Percentiles rank a stretch among this genome's conserved stretches.
Conservation (phyloP, 768 basidiomycete genomes). For the Lenzites betulinus region DNA sequence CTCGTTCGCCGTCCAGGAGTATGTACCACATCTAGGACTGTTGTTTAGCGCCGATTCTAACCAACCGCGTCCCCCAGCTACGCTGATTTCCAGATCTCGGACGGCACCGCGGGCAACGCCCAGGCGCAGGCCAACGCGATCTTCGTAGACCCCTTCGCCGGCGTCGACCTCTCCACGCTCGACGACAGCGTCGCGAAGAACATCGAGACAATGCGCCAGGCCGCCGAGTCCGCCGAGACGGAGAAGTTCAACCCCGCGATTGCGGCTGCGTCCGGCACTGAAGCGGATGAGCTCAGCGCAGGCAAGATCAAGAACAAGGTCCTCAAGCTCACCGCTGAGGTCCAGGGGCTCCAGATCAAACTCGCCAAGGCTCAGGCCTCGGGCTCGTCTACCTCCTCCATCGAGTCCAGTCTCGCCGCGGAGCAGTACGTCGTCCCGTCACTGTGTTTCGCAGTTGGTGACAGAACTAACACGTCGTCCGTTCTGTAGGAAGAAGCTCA, state of each 20-base stretch:
- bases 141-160: constrained; percentile 38
- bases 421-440: constrained; percentile 31
- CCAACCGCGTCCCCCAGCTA: constrained; percentile 29
- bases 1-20: constrained; percentile 18
- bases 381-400: constrained; percentile 34
- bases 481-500: constrained; percentile 34
- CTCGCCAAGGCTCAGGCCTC: constrained; percentile 39
- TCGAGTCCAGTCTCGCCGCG: constrained; percentile 28
- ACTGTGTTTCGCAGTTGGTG: neutral
- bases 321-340: constrained; percentile 42
- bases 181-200: constrained; percentile 27
- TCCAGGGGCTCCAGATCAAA: constrained; percentile 40
- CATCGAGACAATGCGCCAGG: constrained; percentile 38
- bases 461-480: neutral
- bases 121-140: constrained; percentile 39
- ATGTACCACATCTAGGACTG: neutral
- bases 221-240: constrained; percentile 41
- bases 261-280: constrained; percentile 35
- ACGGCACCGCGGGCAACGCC: constrained; percentile 39
- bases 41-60: neutral
- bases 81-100: constrained; percentile 42
- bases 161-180: constrained; percentile 38
- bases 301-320: constrained; percentile 51
- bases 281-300: constrained; percentile 34
- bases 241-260: constrained; percentile 40